Percentiles rank a stretch among this genome's conserved stretches.
Evolutionary conservation across 768 basidiomycete genomes (phyloP).

Genomic region (Suillus bovinus): DNA sequence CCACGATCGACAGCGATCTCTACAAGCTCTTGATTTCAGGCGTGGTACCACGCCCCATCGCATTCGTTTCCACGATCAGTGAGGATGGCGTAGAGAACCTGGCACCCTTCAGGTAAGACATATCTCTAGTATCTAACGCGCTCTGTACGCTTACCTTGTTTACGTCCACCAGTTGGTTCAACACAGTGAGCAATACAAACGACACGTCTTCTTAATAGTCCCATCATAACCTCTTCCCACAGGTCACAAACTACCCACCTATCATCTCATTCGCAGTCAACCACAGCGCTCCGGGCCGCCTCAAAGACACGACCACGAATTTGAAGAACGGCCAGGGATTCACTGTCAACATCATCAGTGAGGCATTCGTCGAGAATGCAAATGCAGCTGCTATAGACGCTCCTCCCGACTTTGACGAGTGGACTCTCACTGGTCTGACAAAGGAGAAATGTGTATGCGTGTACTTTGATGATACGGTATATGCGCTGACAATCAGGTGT

Average conservation of each 20-base stretch:
- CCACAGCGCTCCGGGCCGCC: constrained; percentile 17
- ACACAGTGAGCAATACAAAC: constrained; percentile 18
- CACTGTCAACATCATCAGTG: constrained; percentile 58
- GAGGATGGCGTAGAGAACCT: constrained; percentile 38
- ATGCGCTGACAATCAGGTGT: neutral
- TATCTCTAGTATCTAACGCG: neutral
- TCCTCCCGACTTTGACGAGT: constrained; percentile 40
- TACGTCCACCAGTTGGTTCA: constrained; percentile 25
- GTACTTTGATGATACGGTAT: neutral
- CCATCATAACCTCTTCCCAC: neutral
- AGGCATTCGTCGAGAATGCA: constrained; percentile 42
- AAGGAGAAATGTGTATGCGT: constrained; percentile 35
- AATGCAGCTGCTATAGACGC: constrained; percentile 39
- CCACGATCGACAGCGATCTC: constrained; percentile 18
- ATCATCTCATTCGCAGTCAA: constrained; percentile 40
- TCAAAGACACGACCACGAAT: constrained; percentile 48
- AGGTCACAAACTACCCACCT: constrained; percentile 25
- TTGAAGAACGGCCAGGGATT: constrained; percentile 48
- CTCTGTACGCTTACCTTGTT: neutral
- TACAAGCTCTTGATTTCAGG: constrained; percentile 39
- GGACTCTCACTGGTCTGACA: constrained; percentile 44
- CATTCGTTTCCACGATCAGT: constrained; percentile 41
- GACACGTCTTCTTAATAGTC: neutral
- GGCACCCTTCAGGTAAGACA: constrained; percentile 41
- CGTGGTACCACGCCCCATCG: constrained; percentile 46